Percentiles rank a stretch among this genome's conserved stretches.
Evolutionary conservation across 768 basidiomycete species (phyloP).

Genomic region (Naganishia randhawae): DNA sequence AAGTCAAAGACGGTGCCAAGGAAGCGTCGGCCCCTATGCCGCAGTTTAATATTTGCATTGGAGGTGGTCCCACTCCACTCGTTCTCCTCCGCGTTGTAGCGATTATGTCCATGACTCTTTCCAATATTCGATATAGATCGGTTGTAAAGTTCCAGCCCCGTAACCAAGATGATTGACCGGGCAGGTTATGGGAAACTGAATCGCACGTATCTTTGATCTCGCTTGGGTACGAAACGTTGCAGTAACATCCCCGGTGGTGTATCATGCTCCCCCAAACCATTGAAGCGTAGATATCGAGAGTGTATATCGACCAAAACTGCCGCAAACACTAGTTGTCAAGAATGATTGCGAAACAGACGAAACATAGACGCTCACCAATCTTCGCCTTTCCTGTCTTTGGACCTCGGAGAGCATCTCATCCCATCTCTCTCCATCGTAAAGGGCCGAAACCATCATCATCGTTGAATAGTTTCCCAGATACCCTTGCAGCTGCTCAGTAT

Average conservation of each 20-base stretch:
- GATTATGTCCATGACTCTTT: constrained; percentile 33
- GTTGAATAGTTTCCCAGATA: constrained; percentile 40
- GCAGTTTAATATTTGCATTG: neutral
- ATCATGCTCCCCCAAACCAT: constrained; percentile 39
- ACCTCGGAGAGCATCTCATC: constrained; percentile 32
- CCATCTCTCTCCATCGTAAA: constrained; percentile 41
- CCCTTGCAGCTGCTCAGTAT: constrained; percentile 26
- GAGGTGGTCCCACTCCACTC: constrained; percentile 4
- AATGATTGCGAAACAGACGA: neutral
- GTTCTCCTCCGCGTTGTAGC: constrained; percentile 1
- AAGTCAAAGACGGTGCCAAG: constrained; percentile 19
- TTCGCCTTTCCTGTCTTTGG: constrained; percentile 38
- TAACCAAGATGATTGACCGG: constrained; percentile 32
- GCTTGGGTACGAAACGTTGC: constrained; percentile 40
- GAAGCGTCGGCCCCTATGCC: constrained; percentile 24
- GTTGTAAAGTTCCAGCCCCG: constrained; percentile 42
- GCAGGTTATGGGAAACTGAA: neutral
- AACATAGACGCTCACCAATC: constrained; percentile 34
- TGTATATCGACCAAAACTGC: constrained; percentile 44
- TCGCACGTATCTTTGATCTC: constrained; percentile 40
- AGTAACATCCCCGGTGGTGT: constrained; percentile 39
- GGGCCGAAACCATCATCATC: constrained; percentile 35
- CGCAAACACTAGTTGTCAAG: neutral
- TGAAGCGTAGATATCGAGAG: constrained; percentile 37
- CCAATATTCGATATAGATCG: constrained; percentile 43